Base-by-base conservation (phyloP, 371 early-diverging fungal genomes). In the Circinella minor region DNA sequence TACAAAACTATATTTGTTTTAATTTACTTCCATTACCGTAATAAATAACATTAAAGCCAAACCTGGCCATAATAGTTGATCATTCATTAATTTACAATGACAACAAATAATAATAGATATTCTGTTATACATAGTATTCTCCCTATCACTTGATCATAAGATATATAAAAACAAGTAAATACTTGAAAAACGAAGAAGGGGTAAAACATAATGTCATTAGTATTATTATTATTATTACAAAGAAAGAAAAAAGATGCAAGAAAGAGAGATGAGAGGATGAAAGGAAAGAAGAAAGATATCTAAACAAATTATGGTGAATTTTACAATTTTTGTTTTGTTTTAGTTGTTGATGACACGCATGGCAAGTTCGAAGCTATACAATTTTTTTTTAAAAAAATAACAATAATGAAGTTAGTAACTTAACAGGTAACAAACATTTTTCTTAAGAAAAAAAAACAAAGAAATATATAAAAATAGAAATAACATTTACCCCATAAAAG, bases 401-500 rank as follows among this genome's bases (percentile, higher is more conserved):
- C 27, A 57, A 27, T n/a, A 57, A 34, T 9, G 27, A 57, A n/a
- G 17, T 17, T 4, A 51, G 51, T 51, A 17, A 51, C n/a, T 27
- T 27, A 27, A 2, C 51, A 14, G 3, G 1, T 51, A 17, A 5
- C 51, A 5, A 13, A 9, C 4, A 4, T 49, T 49, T 49, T 49
- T 15, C 49, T 4, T 15, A 49, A 8, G 4, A 13, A 5, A 51
- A 13, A 51, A 5, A 13, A 51, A 14, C 14, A 51, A 13, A 14
- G 15, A 36, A 47, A n/a, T n/a, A n/a, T n/a, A n/a, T n/a, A n/a
- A n/a, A n/a, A n/a, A n/a, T n/a, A n/a, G n/a, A n/a, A n/a, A 7
- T 17, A 43, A 62, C 39, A 70, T 74, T 74, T 77, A 82, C 81
- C 85, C 91, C 60, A 90, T 77, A 81, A 95, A 95, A 34, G 94